phyloP scores from a whole-genome alignment of 805 yeast species.

The Suhomyces vadensis region DNA sequence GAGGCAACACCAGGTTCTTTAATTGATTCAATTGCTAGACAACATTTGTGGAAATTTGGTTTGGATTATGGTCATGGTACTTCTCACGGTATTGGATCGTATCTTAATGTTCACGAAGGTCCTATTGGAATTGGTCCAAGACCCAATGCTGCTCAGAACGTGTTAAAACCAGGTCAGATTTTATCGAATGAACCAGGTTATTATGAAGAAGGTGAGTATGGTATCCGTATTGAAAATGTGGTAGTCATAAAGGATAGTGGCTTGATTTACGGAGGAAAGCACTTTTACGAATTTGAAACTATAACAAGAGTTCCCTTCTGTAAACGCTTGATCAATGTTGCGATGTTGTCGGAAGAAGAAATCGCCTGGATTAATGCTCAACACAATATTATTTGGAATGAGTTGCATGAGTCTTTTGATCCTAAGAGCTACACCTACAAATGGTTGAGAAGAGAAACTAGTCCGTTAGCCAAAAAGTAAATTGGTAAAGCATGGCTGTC shows the following conservation, averaged over 20 bases:
- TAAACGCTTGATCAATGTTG: conserved; percentile 63
- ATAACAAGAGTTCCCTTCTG: conserved; percentile 86
- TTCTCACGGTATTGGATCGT: conserved; percentile 65
- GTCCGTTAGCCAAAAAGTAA: conserved; percentile 18
- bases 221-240: conserved; percentile 56
- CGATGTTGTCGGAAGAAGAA: conserved; percentile 61
- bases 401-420: conserved; percentile 41
- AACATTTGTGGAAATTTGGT: conserved; percentile 55
- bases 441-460: conserved; percentile 55
- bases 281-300: conserved; percentile 74
- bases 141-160: conserved; percentile 46
- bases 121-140: conserved; percentile 64
- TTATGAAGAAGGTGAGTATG: conserved; percentile 59
- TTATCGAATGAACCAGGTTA: conserved; percentile 65
- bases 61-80: conserved; percentile 65
- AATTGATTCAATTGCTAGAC: conserved; percentile 60
- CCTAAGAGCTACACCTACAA: conserved; percentile 39
- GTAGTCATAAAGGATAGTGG: conserved; percentile 48
- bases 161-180: conserved; percentile 53
- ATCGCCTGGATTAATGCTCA: conserved; percentile 66
- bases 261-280: conserved; percentile 50
- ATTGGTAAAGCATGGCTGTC: neutral
- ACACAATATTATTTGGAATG: conserved; percentile 57
- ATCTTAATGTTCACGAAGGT: conserved; percentile 61
- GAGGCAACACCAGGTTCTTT: conserved; percentile 54